Conservation (phyloP, 495 filamentous ascomycete species). For the Aspergillus affinis region DNA sequence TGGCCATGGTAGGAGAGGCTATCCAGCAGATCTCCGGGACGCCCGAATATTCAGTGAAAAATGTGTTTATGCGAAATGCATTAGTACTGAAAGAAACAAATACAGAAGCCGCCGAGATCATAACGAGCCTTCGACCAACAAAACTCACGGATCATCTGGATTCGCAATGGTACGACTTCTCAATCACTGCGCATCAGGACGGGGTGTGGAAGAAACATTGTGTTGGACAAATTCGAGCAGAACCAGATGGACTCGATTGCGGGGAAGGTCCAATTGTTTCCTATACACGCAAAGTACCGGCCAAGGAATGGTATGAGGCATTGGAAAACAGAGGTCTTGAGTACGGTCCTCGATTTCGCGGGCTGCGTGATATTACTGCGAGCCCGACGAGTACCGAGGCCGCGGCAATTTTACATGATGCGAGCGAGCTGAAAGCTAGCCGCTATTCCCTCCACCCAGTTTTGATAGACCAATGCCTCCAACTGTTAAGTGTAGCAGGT, state of each 20-base stretch:
- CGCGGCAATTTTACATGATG: conserved; percentile 7
- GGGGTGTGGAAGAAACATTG: conserved; percentile 43
- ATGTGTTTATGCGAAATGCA: conserved; percentile 24
- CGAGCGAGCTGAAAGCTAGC: conserved; percentile 6
- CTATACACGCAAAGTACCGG: conserved; percentile 8
- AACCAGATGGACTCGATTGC: background rate
- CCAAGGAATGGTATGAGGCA: conserved; percentile 23
- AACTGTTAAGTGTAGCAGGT: conserved; percentile 13
- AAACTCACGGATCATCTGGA: conserved; percentile 33
- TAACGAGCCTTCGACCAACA: conserved; percentile 34
- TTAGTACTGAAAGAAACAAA: conserved; percentile 25
- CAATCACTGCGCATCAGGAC: conserved; percentile 35
- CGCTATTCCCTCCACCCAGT: conserved; percentile 28
- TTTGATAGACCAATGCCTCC: conserved; percentile 18
- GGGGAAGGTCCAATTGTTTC: background rate
- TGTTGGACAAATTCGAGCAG: conserved; percentile 30
- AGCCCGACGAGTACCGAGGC: conserved; percentile 10
- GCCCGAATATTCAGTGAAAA: conserved; percentile 21
- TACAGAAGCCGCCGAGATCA: conserved; percentile 19
- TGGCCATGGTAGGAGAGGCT: conserved; percentile 49
- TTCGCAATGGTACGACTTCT: conserved; percentile 46
- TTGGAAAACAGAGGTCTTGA: conserved; percentile 39
- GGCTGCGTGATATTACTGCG: conserved; percentile 28
- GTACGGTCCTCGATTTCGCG: conserved; percentile 33
- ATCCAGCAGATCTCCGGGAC: conserved; percentile 35